Base-by-base conservation (phyloP, 768 basidiomycete genomes). In the Trametes gibbosa region DNA sequence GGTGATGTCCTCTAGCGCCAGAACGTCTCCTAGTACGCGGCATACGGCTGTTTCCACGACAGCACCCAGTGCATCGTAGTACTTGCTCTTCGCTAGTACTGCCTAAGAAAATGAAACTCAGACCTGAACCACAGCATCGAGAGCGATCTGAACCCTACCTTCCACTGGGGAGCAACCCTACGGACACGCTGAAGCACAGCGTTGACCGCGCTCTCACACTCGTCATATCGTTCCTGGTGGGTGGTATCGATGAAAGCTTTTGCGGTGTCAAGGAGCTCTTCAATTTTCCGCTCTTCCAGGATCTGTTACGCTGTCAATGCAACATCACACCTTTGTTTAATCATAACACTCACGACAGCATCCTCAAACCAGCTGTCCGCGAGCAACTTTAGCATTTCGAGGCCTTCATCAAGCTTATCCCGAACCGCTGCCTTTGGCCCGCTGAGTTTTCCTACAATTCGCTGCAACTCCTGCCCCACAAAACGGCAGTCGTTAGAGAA, bases 401-500 rank as follows among this genome's bases (percentile, higher is more conserved):
- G 74, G 55, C 79, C 81, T 68, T 87, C 88, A 13, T 69, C 71
- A 41, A 87, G 69, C 58, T 76, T 80, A 43, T 79, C 82, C 63
- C 75, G 76, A 25, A 80, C 71, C 2, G 56, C n/a, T 1, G 32
- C 34, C 41, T 59, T 41, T 2, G 63, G 34, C 13, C 53, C 51
- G 3, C 27, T 49, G 14, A 53, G 21, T 9, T 41, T 42, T 14
- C 45, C 32, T 8, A 54, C 73, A 21, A 84, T 61, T 27, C 75
- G 75, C 56, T 75, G 76, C 0, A 87, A 69, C 64, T 87, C 81
- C 21, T 73, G 71, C 29, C 77, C 78, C 25, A 95, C 78, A 69
- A 87, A 91, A 21, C 81, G 65, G 63, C 86, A 92, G 62, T 95
- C 89, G 69, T 97, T 97, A 17, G 90, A 85, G 69, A 89, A 89